These are phyloP conservation scores for Pharnaceum exiguum DNA, from an alignment of 148 eudicot genomes.

Conservation along the genomic window DNA sequence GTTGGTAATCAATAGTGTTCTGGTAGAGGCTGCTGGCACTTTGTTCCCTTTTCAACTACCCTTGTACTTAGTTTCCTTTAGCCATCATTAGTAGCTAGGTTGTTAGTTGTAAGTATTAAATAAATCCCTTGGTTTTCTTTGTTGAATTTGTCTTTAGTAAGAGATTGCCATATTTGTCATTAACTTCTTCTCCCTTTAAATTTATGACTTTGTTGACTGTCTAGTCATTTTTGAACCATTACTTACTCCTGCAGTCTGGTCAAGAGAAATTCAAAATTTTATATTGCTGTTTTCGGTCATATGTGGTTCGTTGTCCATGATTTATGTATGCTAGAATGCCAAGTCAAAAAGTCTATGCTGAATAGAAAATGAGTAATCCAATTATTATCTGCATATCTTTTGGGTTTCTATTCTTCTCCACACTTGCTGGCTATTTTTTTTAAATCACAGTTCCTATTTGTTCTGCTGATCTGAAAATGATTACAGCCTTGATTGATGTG, in stretches of 20 bases:
- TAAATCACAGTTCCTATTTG: no score
- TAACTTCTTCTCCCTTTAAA: conserved; percentile 13
- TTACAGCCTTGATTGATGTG: no score
- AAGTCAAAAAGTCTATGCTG: no score
- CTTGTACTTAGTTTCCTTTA: background rate
- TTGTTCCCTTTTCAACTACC: background rate
- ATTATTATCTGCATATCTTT: no score
- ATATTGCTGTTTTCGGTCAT: no score
- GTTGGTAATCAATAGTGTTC: no score
- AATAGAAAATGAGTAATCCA: no score
- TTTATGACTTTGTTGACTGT: conserved; percentile 7
- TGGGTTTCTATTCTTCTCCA: no score
- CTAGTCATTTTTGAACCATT: background rate
- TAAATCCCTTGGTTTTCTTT: conserved; percentile 3
- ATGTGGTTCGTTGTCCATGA: background rate
- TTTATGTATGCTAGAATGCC: background rate
- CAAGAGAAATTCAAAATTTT: conserved; percentile 7
- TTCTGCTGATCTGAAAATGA: no score
- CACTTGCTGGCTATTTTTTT: no score
- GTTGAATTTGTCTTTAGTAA: background rate
- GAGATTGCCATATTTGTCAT: conserved; percentile 6
- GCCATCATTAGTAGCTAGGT: background rate
- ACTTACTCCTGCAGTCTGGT: background rate
- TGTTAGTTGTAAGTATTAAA: background rate
- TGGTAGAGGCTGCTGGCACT: background rate